Evolutionary conservation across 768 basidiomycete genomes (phyloP), one percentile per base, ranked within the genome.

Genomic region (Rhodotorula sphaerocarpa): DNA sequence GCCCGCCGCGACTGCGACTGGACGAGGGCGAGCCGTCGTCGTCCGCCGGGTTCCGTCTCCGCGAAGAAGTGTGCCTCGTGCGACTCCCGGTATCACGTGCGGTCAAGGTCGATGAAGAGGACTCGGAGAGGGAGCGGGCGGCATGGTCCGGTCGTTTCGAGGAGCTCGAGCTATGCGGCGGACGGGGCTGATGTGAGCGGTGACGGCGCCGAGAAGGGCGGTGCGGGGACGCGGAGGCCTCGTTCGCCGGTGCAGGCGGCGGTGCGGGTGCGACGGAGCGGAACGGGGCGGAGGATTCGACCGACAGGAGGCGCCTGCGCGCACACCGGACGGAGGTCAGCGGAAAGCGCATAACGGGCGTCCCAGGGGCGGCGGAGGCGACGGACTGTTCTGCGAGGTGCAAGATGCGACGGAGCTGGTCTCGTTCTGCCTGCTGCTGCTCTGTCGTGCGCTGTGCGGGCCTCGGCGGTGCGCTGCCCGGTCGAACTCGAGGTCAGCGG

Each of bases 261-360:
- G 48, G 7, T 18, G 48, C 18, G 27, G 25, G 25, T 16, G 34
- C 50, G 5, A 16, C 5, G 27, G 51, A 20, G 45, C 23, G 36
- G 47, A 52, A 44, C 45, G 44, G 12, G 50, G 27, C 23, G 62
- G 28, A 30, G 44, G 33, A 55, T 16, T 51, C 50, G 58, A 65
- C 55, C 28, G 45, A 51, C 57, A 65, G 42, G 16, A 65, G 39
- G 34, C 63, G 63, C 18, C 62, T 63, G 50, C 5, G 12, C 1
- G 61, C 53, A 6, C 14, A 44, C 28, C 15, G 43, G n/a, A 28
- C 6, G 28, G 12, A 39, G 54, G 59, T 31, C 15, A 50, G 46
- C 23, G 7, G 16, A 31, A 6, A 15, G 23, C 10, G 44, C 2
- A 15, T 16, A 12, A 4, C 31, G 5, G 14, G 10, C 10, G n/a